These are phyloP conservation scores for Dactylellina parvicollis DNA, from an alignment of 2,329 filamentous ascomycete genomes.

Conservation along the genomic window DNA sequence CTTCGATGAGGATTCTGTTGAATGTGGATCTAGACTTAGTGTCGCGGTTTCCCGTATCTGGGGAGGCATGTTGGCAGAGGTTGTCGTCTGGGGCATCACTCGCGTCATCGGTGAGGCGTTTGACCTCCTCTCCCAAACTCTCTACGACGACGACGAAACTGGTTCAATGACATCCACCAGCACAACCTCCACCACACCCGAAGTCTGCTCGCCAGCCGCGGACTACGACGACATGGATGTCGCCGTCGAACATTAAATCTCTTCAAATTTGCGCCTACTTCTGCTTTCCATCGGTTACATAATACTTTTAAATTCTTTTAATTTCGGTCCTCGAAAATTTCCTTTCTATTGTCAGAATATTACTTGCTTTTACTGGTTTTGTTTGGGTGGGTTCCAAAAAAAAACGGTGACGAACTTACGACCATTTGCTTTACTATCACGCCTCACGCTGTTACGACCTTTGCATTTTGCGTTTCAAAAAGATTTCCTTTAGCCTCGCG, in stretches of 20 bases:
- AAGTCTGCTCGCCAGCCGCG: constrained; percentile 67
- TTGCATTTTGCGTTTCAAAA: constrained; percentile 54
- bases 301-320: constrained; percentile 58
- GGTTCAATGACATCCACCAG: constrained; percentile 75
- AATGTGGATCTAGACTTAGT: constrained; percentile 83
- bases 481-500: constrained; percentile 55
- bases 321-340: constrained; percentile 55
- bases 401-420: constrained; percentile 54
- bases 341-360: constrained; percentile 55
- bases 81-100: constrained; percentile 98
- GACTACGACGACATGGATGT: constrained; percentile 69
- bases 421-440: constrained; percentile 55
- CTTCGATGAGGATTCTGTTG: constrained; percentile 89
- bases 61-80: constrained; percentile 98
- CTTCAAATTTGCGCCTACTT: not conserved
- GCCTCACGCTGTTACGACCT: constrained; percentile 53
- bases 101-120: constrained; percentile 98
- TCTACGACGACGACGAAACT: constrained; percentile 93
- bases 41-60: constrained; percentile 94
- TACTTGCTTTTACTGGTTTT: constrained; percentile 57
- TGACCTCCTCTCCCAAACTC: constrained; percentile 92
- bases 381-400: constrained; percentile 56
- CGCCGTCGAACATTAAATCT: constrained; percentile 70
- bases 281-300: constrained; percentile 4
- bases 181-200: constrained; percentile 76